phyloP scores from a whole-genome alignment of 768 basidiomycete species.

The Fibroporia radiculosa region DNA sequence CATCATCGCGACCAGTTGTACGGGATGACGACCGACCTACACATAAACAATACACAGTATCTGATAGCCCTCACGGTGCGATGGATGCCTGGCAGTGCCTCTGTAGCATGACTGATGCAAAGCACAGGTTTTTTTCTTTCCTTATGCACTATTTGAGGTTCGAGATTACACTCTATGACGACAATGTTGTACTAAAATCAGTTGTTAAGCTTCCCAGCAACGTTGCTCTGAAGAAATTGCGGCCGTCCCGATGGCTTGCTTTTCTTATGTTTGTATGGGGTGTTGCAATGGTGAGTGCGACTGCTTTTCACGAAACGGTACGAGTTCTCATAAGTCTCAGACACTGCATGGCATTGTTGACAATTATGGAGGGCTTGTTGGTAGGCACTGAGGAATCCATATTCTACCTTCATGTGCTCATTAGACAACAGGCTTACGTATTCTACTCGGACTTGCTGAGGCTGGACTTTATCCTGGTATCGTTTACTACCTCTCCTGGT shows the following conservation, averaged over 20 bases:
- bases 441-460: slow-evolving; percentile 51
- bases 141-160: slow-evolving; percentile 68
- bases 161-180: slow-evolving; percentile 8
- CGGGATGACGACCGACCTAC: slow-evolving; percentile 44
- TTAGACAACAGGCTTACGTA: slow-evolving; percentile 45
- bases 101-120: too few relatives aligned
- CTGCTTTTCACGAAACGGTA: too few relatives aligned
- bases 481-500: slow-evolving; percentile 58
- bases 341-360: slow-evolving; percentile 55
- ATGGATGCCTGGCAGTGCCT: too few relatives aligned
- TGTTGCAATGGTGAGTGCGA: slow-evolving; percentile 33
- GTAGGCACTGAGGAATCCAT: too few relatives aligned
- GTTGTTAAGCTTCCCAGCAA: slow-evolving; percentile 59
- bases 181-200: too few relatives aligned
- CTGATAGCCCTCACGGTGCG: slow-evolving; percentile 47
- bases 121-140: slow-evolving; percentile 53
- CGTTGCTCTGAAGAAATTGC: slow-evolving; percentile 46
- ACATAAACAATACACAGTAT: slow-evolving; percentile 58
- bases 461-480: slow-evolving; percentile 47
- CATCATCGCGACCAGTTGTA: slow-evolving; percentile 38
- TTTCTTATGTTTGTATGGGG: slow-evolving; percentile 37
- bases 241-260: slow-evolving; percentile 59
- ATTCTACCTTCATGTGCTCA: too few relatives aligned
- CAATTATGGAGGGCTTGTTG: slow-evolving; percentile 54
- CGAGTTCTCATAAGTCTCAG: too few relatives aligned